phyloP scores from a whole-genome alignment of 2,329 filamentous ascomycete species.

The Colletotrichum godetiae region DNA sequence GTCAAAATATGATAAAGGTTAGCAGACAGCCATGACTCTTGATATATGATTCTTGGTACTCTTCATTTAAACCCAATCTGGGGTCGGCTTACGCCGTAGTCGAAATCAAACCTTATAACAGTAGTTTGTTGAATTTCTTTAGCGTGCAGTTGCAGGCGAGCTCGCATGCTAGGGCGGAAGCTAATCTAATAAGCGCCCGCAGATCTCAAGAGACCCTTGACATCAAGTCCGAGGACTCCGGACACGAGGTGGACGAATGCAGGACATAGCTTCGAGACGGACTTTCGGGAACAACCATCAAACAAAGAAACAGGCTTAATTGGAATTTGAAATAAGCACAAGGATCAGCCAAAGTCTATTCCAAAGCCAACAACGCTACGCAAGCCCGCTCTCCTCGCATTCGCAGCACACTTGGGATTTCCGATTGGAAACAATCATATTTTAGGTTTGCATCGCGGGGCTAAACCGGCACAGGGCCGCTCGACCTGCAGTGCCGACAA shows the following conservation, averaged over 20 bases:
- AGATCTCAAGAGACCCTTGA: not conserved
- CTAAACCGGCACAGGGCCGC: not conserved
- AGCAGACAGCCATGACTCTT: not conserved
- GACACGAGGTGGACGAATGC: not conserved
- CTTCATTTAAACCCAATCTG: not conserved
- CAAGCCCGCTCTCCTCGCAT: not conserved
- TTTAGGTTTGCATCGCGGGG: constrained; percentile 2
- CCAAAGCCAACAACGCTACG: not conserved
- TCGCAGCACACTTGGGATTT: not conserved
- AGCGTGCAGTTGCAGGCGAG: too few relatives aligned
- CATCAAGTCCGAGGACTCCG: not conserved
- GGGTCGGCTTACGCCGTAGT: not conserved
- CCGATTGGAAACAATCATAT: not conserved
- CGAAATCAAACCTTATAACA: too few relatives aligned
- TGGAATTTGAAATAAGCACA: not conserved
- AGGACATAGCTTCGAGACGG: not conserved
- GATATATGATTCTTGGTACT: too few relatives aligned
- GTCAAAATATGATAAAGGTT: not conserved
- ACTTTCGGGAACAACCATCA: not conserved
- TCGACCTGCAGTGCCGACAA: not conserved
- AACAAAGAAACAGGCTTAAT: not conserved
- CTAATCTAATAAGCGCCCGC: not conserved
- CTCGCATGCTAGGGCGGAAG: too few relatives aligned
- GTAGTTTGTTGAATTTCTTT: too few relatives aligned
- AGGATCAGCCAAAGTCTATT: constrained; percentile 10